Conservation (phyloP, 805 yeast species). For the Candida maltosa region DNA sequence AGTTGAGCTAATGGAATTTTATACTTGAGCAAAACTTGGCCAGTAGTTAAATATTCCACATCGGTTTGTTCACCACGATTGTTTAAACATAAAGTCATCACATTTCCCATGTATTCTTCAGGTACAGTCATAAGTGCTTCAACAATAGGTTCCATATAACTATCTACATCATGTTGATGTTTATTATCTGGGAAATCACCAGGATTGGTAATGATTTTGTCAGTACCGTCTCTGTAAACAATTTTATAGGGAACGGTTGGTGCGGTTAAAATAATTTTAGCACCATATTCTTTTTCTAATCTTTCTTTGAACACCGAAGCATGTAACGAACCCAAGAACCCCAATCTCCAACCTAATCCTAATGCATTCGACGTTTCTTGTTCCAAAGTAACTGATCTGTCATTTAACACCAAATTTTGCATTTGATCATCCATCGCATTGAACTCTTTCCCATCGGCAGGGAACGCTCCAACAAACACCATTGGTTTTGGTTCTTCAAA, state of each 20-base stretch:
- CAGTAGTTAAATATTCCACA: constrained; percentile 69
- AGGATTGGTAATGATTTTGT: constrained; percentile 76
- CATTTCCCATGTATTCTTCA: constrained; percentile 81
- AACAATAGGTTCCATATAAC: constrained; percentile 79
- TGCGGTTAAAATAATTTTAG: constrained; percentile 85
- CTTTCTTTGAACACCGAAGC: constrained; percentile 94
- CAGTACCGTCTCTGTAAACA: constrained; percentile 61
- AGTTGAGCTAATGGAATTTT: constrained; percentile 82
- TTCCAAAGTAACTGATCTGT: constrained; percentile 84
- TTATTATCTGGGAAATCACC: constrained; percentile 80
- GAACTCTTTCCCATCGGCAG: constrained; percentile 91
- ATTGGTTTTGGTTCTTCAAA: constrained; percentile 96
- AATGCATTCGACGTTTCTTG: constrained; percentile 90
- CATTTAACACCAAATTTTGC: constrained; percentile 84
- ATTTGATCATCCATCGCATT: constrained; percentile 85
- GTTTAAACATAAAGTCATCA: constrained; percentile 80
- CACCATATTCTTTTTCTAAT: constrained; percentile 90
- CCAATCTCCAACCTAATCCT: constrained; percentile 97
- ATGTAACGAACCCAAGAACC: constrained; percentile 90
- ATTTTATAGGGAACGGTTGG: constrained; percentile 94
- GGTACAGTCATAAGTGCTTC: constrained; percentile 90
- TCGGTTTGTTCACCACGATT: constrained; percentile 84
- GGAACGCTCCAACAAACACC: constrained; percentile 98
- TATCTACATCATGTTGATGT: constrained; percentile 44
- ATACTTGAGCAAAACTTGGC: constrained; percentile 79